These are phyloP conservation scores for Coprinopsis strossmayeri DNA, from an alignment of 768 basidiomycete species.

Conservation along the genomic window DNA sequence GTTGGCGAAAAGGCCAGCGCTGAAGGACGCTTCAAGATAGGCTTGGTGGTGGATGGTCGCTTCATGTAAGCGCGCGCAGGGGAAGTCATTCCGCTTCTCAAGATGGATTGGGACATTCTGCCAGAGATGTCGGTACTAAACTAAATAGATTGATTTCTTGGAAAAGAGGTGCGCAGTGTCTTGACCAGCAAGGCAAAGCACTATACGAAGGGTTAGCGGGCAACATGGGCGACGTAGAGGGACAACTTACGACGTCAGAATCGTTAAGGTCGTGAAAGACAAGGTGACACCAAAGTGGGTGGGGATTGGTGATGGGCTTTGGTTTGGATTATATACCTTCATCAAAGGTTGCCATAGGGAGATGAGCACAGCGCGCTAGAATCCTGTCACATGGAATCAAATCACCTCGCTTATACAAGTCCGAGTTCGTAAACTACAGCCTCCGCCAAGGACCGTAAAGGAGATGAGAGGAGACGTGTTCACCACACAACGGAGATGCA, in stretches of 20 bases:
- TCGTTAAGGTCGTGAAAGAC: slow-evolving; percentile 17
- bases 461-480: too few species aligned
- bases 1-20: slow-evolving; percentile 31
- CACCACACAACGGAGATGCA: too few species aligned
- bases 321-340: too few species aligned
- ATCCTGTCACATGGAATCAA: too few species aligned
- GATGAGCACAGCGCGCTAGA: too few species aligned
- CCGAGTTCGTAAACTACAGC: too few species aligned
- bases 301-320: too few species aligned
- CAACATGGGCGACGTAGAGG: not conserved
- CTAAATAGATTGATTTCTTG: slow-evolving; percentile 11
- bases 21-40: slow-evolving; percentile 35
- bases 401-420: too few species aligned
- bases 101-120: slow-evolving; percentile 31
- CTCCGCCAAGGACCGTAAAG: too few species aligned
- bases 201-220: slow-evolving; percentile 9
- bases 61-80: slow-evolving; percentile 23
- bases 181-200: slow-evolving; percentile 43
- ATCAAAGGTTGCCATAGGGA: too few species aligned
- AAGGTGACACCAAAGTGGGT: slow-evolving; percentile 24
- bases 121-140: slow-evolving; percentile 15
- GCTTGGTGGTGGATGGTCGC: slow-evolving; percentile 20
- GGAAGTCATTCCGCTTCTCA: slow-evolving; percentile 28
- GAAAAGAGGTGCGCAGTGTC: slow-evolving; percentile 31
- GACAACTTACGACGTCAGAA: slow-evolving; percentile 4